Evolutionary conservation across 2,329 filamentous ascomycete genomes (phyloP), one percentile per base, ranked within the genome.

Genomic region (Xylogone sp.): DNA sequence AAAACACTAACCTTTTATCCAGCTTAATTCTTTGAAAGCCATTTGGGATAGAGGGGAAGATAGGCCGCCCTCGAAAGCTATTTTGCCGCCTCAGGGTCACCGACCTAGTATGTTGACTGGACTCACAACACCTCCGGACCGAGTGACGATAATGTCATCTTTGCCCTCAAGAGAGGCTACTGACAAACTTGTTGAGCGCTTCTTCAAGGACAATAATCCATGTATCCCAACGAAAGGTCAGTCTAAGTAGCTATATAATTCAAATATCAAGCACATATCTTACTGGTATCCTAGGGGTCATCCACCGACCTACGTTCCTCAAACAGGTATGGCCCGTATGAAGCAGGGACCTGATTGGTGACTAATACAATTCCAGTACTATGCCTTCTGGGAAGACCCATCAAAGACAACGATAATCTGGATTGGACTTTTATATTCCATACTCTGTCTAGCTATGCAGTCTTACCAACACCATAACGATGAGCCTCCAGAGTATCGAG

Each of bases 151-250:
- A 21, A 53, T 82, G 2, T 65, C 65, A n/a, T 59, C 73, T 42
- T 56, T 83, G 8, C 78, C 78, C 2, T 69, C 75, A 16, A 72
- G 70, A 49, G 61, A 65, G 2, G 63, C 76, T 8, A 69, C 72
- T 13, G 78, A 80, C 55, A 71, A 73, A 43, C 67, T 83, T 27
- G 69, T 80, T 53, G 72, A 73, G 56, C 69, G 75, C 44, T 82
- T 79, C 58, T 82, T 82, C 58, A 68, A 70, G 43, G 76, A 75
- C 0, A 72, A 75, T 54, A 77, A 72, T 49, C 78, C 78, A 16
- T 76, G 77, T 27, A 72, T 77, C 51, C 73, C 76, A 77, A 63
- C 61, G 66, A 62, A 8, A 42, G 55, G 55, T 56, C 22, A 52
- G 53, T 48, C 20, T 27, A 5, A 27, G 24, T 10, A 6, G 16